Base-by-base conservation (phyloP, 495 filamentous ascomycete genomes). In the Pyrenopolyporus hunteri region DNA sequence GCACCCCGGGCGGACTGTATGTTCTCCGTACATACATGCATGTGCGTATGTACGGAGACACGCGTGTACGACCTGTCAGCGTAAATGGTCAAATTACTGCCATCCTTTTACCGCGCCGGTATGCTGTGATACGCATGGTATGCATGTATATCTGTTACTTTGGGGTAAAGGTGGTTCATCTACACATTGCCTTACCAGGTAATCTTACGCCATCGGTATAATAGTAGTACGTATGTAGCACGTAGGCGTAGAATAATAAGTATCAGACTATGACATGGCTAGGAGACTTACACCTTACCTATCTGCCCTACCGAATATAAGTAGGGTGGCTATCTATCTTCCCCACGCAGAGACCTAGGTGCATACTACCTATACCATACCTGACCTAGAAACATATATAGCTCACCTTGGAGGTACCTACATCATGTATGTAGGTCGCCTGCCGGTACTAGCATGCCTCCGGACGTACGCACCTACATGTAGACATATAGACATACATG, bases 381-480 rank as follows among this genome's bases (percentile, higher is more conserved):
- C 26, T 33, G 10, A 33, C 45, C 17, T 48, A 10, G 17, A n/a
- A 23, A n/a, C n/a, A n/a, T n/a, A n/a, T n/a, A n/a, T 40, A 40
- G 28, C 26, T 33, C 16, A 33, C 45, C 17, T 48, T 11, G 17
- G 17, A 23, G 6, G 16, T 54, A 32, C 9, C 28, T 56, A 51
- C 33, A 49, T 54, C 10, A 52, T 17, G 22, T 42, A 42, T 14
- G 43, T 48, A 46, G 16, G 48, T 37, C 22, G 37, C 28, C 45
- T 59, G 36, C 40, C 56, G 56, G 56, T 44, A 59, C 46, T 44
- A 35, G 35, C 20, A 40, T 51, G 45, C 26, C 19, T 11, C n/a
- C n/a, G n/a, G n/a, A n/a, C n/a, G 36, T 53, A 52, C 9, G 26
- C 19, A 16, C 37, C 35, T 16, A 53, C 43, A 53, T 8, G 22